Evolutionary conservation across 495 filamentous ascomycete genomes (phyloP).

Genomic region (Pseudevernia furfuracea): DNA sequence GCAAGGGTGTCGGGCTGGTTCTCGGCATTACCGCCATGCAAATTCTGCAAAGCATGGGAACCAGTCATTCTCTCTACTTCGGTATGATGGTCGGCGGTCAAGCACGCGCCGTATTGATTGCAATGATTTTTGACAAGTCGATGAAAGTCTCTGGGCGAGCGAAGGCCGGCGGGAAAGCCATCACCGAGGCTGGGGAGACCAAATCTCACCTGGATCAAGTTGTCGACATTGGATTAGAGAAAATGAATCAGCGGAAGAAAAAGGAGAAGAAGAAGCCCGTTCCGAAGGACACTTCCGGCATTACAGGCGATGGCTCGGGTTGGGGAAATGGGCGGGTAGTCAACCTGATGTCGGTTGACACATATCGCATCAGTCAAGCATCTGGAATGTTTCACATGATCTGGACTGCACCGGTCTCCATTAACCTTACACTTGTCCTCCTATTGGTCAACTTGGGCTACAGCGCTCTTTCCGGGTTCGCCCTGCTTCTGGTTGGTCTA

Average conservation of each 20-base stretch:
- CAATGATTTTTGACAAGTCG: constrained; percentile 68
- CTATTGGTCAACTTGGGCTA: constrained; percentile 77
- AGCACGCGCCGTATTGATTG: constrained; percentile 61
- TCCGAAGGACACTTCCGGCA: constrained; percentile 34
- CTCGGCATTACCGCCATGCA: constrained; percentile 72
- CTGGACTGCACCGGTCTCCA: constrained; percentile 73
- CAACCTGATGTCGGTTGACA: constrained; percentile 86
- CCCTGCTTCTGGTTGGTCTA: constrained; percentile 64
- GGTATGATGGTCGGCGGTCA: constrained; percentile 74
- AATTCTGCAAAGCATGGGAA: constrained; percentile 57
- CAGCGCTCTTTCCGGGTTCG: constrained; percentile 80
- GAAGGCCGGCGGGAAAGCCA: constrained; percentile 53
- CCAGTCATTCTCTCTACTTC: constrained; percentile 71
- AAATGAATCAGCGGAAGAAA: constrained; percentile 39
- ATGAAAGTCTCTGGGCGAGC: constrained; percentile 72
- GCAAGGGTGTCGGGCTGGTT: constrained; percentile 60
- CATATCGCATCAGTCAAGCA: constrained; percentile 77
- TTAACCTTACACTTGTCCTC: constrained; percentile 66
- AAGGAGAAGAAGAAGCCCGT: constrained; percentile 33
- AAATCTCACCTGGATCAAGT: constrained; percentile 22
- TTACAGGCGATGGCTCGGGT: constrained; percentile 59
- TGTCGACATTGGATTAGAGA: constrained; percentile 31
- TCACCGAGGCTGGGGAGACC: constrained; percentile 31
- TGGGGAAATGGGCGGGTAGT: constrained; percentile 86
- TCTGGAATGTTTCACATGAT: constrained; percentile 78